Evolutionary conservation across 495 filamentous ascomycete genomes (phyloP).

Genomic region (Hyaloscypha finlandica): DNA sequence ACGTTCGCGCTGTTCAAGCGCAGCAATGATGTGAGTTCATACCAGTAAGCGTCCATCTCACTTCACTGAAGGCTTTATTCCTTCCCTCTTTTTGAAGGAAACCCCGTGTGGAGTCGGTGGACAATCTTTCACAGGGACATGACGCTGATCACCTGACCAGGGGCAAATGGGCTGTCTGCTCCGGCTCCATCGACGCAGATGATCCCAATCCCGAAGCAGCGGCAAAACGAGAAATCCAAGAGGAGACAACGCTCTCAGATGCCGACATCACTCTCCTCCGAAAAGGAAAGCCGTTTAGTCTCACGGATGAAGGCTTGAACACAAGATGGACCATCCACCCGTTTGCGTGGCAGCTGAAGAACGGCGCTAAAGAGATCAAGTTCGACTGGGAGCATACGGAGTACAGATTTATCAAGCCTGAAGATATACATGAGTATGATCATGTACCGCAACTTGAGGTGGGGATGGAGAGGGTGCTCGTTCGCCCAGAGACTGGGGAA

Average conservation of each 20-base stretch:
- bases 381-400: constrained; percentile 66
- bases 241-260: constrained; percentile 59
- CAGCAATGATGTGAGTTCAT: constrained; percentile 23
- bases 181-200: constrained; percentile 52
- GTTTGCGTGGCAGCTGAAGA: constrained; percentile 58
- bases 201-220: constrained; percentile 53
- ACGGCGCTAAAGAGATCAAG: constrained; percentile 40
- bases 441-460: constrained; percentile 58
- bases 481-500: constrained; percentile 45
- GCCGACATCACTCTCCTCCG: constrained; percentile 51
- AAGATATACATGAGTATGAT: constrained; percentile 42
- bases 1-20: constrained; percentile 32
- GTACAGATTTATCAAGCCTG: constrained; percentile 58
- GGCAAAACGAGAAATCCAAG: constrained; percentile 62
- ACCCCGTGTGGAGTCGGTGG: neutral
- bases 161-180: constrained; percentile 33
- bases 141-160: constrained; percentile 18
- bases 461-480: constrained; percentile 58
- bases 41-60: constrained; percentile 15
- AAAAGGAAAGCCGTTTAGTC: constrained; percentile 59
- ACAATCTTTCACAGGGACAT: neutral
- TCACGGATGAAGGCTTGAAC: constrained; percentile 50
- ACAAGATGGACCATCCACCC: constrained; percentile 66
- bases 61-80: neutral
- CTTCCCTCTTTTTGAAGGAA: neutral